Evolutionary conservation across 352 stramenopile species (phyloP).

Genomic region (Pilasporangium apinafurcum): DNA sequence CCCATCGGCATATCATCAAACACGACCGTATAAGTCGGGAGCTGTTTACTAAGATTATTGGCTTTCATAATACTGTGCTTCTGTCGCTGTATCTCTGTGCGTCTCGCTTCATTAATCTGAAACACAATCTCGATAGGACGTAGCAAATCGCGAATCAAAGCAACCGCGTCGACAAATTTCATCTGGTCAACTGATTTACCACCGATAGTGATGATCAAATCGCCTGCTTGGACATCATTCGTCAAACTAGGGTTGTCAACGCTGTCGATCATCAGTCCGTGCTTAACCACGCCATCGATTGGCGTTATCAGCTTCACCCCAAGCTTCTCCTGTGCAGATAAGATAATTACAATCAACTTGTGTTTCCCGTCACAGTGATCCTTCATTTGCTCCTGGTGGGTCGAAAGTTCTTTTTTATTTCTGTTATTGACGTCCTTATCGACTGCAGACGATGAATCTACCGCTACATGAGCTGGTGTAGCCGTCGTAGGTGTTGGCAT

Average conservation of each 20-base stretch:
- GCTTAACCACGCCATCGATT: slow-evolving; percentile 73
- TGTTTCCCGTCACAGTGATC: no score
- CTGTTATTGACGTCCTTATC: no score
- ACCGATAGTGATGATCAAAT: slow-evolving; percentile 82
- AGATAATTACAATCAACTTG: slow-evolving; percentile 70
- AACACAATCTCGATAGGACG: slow-evolving; percentile 78
- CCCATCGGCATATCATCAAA: slow-evolving; percentile 83
- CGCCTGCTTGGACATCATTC: slow-evolving; percentile 73
- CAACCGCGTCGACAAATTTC: slow-evolving; percentile 76
- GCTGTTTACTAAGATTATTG: slow-evolving; percentile 59
- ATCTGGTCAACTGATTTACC: slow-evolving; percentile 68
- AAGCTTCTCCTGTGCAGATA: slow-evolving; percentile 81
- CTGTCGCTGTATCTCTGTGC: slow-evolving; percentile 43
- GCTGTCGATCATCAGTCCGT: slow-evolving; percentile 80
- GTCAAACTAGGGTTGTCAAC: slow-evolving; percentile 82
- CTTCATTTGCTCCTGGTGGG: no score
- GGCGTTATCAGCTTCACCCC: slow-evolving; percentile 82
- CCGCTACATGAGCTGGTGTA: no score
- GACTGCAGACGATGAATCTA: no score
- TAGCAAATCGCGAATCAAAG: slow-evolving; percentile 79
- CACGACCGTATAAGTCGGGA: slow-evolving; percentile 80
- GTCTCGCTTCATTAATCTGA: slow-evolving; percentile 62
- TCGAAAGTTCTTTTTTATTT: no score
- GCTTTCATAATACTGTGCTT: slow-evolving; percentile 51
- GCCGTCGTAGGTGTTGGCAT: no score